Base-by-base conservation (phyloP, 2,329 filamentous ascomycete species). In the Dendrostoma leiphaemia region DNA sequence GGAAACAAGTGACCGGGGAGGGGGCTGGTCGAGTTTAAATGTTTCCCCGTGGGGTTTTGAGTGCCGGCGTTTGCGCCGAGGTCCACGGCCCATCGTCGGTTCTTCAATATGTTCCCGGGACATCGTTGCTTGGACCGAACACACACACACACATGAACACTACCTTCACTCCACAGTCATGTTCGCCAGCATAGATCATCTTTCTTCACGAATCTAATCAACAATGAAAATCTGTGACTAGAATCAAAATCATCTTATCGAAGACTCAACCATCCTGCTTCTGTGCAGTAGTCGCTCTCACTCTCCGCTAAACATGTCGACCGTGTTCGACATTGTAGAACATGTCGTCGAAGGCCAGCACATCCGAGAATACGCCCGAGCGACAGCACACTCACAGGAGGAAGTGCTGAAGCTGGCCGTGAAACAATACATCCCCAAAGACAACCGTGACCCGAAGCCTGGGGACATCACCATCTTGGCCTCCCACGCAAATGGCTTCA, bases 401-500 rank as follows among this genome's bases (percentile, higher is more conserved):
- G 88, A 93, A 57, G 77, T 82, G 6, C 76, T 97, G 3, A 72
- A 84, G 51, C 72, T 97, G 5, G 83, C 85, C 8, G 81, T 97
- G 50, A 97, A 96, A 75, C 90, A 97, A 67, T 97, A 97, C 67
- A 88, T 82, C 0, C 92, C 92, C 1, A 75, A 83, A 52, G 81
- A 86, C 65, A 91, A 92, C 63, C 78, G 76, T 0, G 70, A 74
- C 23, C 88, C 90, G 0, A 77, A 83, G 59, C 81, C 84, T 1
- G 89, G 90, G 31, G 90, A 94, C 69, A 75, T 97, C 8, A 97
- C 91, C 19, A 85, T 97, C 55, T 84, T 97, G 52, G 91, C 82
- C 10, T 87, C 88, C 4, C 92, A 97, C 72, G 93, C 91, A 47
- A 97, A 97, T 74, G 93, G 88, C 10, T 96, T 97, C 62, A 89